phyloP scores from a whole-genome alignment of 331 rosid species.

The Rosa hybrid region DNA sequence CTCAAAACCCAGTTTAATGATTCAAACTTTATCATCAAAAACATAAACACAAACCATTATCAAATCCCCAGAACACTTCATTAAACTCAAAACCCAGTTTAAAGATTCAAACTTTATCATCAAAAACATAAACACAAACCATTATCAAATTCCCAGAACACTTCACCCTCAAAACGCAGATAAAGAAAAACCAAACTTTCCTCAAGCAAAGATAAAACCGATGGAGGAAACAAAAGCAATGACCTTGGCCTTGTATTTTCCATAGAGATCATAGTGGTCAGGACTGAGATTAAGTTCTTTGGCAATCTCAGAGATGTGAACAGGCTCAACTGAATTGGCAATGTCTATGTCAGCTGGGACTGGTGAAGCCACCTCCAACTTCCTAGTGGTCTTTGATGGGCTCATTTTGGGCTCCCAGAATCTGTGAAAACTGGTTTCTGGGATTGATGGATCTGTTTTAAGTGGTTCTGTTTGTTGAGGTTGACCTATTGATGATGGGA shows the following conservation, averaged over 20 bases:
- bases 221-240: not conserved
- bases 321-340: constrained; percentile 82
- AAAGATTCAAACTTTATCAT: not conserved
- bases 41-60: not conserved
- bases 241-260: constrained; percentile 93
- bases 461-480: not conserved
- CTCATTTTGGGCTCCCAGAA: constrained; percentile 43
- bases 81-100: not conserved
- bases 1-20: not conserved
- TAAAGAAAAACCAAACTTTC: not conserved
- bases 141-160: not conserved
- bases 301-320: constrained; percentile 83
- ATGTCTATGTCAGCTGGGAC: constrained; percentile 93
- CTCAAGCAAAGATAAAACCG: not conserved
- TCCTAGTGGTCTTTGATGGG: constrained; percentile 61
- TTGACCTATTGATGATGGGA: not conserved
- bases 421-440: not conserved
- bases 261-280: constrained; percentile 82
- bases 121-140: not conserved
- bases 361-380: constrained; percentile 74
- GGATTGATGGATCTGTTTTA: not conserved
- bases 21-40: not conserved
- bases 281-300: constrained; percentile 65
- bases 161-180: not conserved
- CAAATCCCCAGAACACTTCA: not conserved